phyloP scores from a whole-genome alignment of 371 early-diverging fungal species.

The Dichotomocladium elegans region DNA sequence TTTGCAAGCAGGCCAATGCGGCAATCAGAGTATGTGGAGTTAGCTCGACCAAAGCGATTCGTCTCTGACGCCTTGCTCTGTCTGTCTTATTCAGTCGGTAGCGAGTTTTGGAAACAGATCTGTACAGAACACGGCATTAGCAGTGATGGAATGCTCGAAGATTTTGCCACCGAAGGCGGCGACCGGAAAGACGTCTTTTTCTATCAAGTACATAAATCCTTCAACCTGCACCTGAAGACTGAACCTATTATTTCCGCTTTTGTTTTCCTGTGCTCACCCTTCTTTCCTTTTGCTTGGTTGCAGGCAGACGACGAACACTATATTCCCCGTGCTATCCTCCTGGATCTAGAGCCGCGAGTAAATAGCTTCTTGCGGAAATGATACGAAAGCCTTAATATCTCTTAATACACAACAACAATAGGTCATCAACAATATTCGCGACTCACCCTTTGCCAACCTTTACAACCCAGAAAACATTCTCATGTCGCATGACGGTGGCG shows the following conservation, averaged over 20 bases:
- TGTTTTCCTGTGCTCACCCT: no score
- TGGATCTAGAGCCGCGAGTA: constrained; percentile 95
- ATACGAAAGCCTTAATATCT: background rate
- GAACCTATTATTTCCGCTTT: no score
- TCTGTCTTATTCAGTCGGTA: constrained; percentile 63
- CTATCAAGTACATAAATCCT: constrained; percentile 86
- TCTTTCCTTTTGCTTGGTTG: background rate
- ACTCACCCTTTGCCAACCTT: constrained; percentile 71
- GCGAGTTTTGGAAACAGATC: constrained; percentile 91
- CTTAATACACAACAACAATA: constrained; percentile 18
- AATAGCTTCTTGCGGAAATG: constrained; percentile 14
- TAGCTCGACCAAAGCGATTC: background rate
- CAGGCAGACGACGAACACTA: constrained; percentile 93
- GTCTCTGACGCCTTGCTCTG: background rate
- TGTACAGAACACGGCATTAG: constrained; percentile 90
- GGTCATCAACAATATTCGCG: constrained; percentile 72
- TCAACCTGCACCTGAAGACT: no score
- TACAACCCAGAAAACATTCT: constrained; percentile 94
- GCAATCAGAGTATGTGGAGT: constrained; percentile 80
- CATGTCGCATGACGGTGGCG: constrained; percentile 87
- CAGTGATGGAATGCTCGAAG: constrained; percentile 79
- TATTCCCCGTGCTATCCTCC: constrained; percentile 87
- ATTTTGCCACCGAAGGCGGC: constrained; percentile 83
- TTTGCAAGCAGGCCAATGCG: constrained; percentile 96
- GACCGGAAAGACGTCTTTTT: constrained; percentile 99